Base-by-base conservation (phyloP, 1,284 basidiomycete genomes). In the Ceratobasidium sp. region DNA sequence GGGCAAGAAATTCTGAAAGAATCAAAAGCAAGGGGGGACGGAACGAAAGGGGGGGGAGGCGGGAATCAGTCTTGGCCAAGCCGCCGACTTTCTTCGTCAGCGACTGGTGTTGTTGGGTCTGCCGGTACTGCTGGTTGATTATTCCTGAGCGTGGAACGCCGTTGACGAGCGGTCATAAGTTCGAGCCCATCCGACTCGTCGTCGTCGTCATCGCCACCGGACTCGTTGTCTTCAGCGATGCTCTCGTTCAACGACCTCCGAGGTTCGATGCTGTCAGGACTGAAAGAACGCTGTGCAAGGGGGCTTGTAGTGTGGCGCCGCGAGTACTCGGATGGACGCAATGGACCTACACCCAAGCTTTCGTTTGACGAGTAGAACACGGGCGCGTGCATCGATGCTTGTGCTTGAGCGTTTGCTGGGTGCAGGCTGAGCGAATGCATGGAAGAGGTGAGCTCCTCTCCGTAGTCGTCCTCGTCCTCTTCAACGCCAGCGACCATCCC, bases 181-280 rank as follows among this genome's bases (percentile, higher is more conserved):
- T 92, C 68, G 84, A 86, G 60, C 77, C 88, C 85, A 68, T 90
- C 88, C 80, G 90, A 90, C 73, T 88, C 87, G 79, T 89, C 87
- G 3, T 83, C 82, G 39, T 87, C 86, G 42, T 90, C 89, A 2
- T 87, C 88, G 91, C 91, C 92, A 82, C 91, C 92, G 64, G 91
- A 63, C 46, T 78, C 77, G 33, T 66, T 44, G 53, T 71, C 69
- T 68, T 78, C 69, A 23, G 61, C 77, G 13, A 72, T 72, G 51
- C 77, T 73, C 53, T 73, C 77, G 33, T 60, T 55, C 23, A 78
- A n/a, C 46, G 68, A 72, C n/a, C 42, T 40, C 6, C 77, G 69
- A 4, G 77, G 77, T n/a, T 71, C 77, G 18, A 49, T 12, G 20
- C 28, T 78, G 46, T 72, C 77, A 23, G 71, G 71, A 26, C 77